A percentile compares a stretch with the other conserved stretches of the same genome.
Evolutionary conservation across 495 filamentous ascomycete genomes (phyloP).

Genomic region (Neurospora tetrasperma): DNA sequence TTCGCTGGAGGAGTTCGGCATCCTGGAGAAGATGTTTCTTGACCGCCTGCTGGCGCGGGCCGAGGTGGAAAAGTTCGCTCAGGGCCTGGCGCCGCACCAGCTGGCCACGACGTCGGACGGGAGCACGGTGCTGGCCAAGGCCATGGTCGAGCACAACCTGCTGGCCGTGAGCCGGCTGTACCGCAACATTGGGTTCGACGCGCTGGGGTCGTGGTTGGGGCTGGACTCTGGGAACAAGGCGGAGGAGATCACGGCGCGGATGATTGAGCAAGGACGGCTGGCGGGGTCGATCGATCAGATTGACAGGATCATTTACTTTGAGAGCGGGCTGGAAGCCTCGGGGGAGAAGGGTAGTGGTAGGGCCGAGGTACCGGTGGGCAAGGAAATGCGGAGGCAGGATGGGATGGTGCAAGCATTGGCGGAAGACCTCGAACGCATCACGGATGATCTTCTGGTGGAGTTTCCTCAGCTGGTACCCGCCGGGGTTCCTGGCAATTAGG

Average conservation of each 20-base stretch:
- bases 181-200: constrained; percentile 74
- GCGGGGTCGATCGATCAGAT: constrained; percentile 91
- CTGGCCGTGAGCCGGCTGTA: constrained; percentile 79
- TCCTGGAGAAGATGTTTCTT: constrained; percentile 96
- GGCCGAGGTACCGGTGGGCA: constrained; percentile 47
- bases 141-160: constrained; percentile 92
- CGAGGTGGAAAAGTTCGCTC: constrained; percentile 78
- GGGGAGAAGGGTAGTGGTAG: constrained; percentile 51
- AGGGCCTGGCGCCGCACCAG: constrained; percentile 75
- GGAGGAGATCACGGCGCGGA: constrained; percentile 82
- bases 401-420: constrained; percentile 72
- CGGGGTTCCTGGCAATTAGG: constrained; percentile 6
- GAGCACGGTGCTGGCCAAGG: constrained; percentile 84
- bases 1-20: constrained; percentile 68
- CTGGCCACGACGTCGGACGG: constrained; percentile 82
- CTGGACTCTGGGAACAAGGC: constrained; percentile 64
- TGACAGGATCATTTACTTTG: constrained; percentile 77
- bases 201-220: constrained; percentile 66
- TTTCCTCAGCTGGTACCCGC: constrained; percentile 44
- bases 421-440: constrained; percentile 81
- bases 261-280: constrained; percentile 90
- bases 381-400: constrained; percentile 79
- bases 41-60: constrained; percentile 69
- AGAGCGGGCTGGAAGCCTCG: constrained; percentile 50
- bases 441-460: constrained; percentile 59